Percentiles rank a stretch among this genome's conserved stretches.
Evolutionary conservation across 78 protist genomes (phyloP).

Genomic region (slime mould (Dictyostelium discoideum)): DNA sequence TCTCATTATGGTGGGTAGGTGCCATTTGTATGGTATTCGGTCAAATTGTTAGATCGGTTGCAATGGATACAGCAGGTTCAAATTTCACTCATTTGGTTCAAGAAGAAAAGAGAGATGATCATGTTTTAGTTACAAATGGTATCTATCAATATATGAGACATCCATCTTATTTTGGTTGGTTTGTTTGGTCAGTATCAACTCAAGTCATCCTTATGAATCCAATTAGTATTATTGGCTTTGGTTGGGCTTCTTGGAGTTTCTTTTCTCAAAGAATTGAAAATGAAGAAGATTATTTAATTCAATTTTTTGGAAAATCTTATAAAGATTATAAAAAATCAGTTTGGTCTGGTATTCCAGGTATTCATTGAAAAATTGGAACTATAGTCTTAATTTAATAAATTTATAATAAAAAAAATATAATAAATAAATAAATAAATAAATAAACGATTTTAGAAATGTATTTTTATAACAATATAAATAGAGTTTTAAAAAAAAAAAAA

Average conservation of each 20-base stretch:
- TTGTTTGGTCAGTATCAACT: constrained; percentile 86
- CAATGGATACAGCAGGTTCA: constrained; percentile 88
- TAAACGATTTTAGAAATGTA: not conserved
- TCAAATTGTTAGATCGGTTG: constrained; percentile 73
- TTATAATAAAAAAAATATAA: not conserved
- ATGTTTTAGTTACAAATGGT: constrained; percentile 85
- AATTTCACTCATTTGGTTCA: constrained; percentile 87
- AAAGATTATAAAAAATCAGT: constrained; percentile 36
- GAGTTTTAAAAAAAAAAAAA: not conserved
- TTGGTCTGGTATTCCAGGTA: constrained; percentile 83
- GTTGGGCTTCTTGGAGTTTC: constrained; percentile 82
- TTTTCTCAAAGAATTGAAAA: constrained; percentile 85
- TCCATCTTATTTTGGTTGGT: constrained; percentile 95
- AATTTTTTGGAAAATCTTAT: constrained; percentile 83
- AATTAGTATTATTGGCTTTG: constrained; percentile 73
- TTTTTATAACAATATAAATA: too few relatives aligned
- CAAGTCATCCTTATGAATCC: constrained; percentile 91
- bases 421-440: not conserved
- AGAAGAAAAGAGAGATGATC: constrained; percentile 15
- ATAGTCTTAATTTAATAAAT: too few relatives aligned
- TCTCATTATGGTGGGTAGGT: not conserved
- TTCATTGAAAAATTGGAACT: too few relatives aligned
- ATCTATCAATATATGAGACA: constrained; percentile 87
- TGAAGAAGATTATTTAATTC: constrained; percentile 86
- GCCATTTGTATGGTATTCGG: constrained; percentile 38